phyloP scores from a whole-genome alignment of 192 early-diverging fungal genomes.

The Funneliformis mosseae region DNA sequence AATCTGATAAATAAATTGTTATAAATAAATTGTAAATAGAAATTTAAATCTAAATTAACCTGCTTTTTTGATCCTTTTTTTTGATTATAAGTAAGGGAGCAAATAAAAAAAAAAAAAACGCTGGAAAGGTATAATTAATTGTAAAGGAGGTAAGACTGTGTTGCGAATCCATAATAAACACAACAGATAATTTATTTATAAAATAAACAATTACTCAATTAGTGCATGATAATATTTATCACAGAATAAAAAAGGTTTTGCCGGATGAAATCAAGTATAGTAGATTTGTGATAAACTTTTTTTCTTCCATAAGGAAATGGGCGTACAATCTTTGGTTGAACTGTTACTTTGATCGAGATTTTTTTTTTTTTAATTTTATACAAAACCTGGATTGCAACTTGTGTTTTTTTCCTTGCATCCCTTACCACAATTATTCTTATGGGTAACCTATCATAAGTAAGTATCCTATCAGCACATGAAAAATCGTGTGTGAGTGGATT shows the following conservation, averaged over 20 bases:
- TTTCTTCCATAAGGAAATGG: not conserved
- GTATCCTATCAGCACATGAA: not conserved
- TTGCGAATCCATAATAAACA: not conserved
- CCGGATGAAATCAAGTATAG: no score
- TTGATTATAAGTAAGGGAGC: no score
- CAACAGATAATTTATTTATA: not conserved
- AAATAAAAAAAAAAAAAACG: not conserved
- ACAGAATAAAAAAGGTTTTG: not conserved
- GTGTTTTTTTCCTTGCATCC: no score
- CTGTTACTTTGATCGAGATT: not conserved
- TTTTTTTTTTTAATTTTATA: constrained; percentile 1
- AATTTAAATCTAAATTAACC: not conserved
- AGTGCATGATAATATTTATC: not conserved
- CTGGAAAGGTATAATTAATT: not conserved
- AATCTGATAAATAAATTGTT: not conserved
- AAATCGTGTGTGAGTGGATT: not conserved
- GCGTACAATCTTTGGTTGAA: not conserved
- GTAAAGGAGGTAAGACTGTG: not conserved
- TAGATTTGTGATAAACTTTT: not conserved
- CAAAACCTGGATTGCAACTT: not conserved
- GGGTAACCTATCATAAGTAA: not conserved
- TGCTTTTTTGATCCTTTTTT: no score
- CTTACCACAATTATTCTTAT: not conserved
- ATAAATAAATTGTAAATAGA: no score
- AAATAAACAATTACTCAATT: not conserved